These are phyloP conservation scores for Pythium utonaiense DNA, from an alignment of 352 stramenopile genomes.

Conservation along the genomic window DNA sequence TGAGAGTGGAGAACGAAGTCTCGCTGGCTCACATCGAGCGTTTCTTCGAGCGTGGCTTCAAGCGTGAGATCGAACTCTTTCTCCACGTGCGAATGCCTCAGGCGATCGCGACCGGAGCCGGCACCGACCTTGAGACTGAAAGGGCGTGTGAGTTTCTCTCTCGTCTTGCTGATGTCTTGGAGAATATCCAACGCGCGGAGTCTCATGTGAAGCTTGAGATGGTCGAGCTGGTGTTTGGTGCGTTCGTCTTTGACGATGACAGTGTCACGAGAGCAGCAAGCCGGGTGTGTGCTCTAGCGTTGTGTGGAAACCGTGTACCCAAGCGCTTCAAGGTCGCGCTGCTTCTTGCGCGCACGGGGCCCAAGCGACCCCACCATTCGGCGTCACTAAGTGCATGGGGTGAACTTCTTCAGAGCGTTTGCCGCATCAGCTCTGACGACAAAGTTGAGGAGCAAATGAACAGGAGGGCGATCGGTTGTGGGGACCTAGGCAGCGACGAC, in stretches of 20 bases:
- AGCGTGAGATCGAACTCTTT: background rate
- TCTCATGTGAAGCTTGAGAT: background rate
- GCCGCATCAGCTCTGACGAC: background rate
- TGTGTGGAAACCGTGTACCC: background rate
- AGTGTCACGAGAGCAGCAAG: background rate
- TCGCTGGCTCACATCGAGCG: background rate
- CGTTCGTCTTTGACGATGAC: background rate
- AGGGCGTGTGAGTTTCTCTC: background rate
- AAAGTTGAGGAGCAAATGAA: background rate
- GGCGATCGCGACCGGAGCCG: background rate
- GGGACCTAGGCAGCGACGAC: background rate
- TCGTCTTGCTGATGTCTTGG: background rate
- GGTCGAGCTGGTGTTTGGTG: background rate
- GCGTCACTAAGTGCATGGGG: constrained; percentile 1
- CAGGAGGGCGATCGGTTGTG: background rate
- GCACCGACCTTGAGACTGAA: background rate
- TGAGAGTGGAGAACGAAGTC: background rate
- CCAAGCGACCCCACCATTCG: background rate
- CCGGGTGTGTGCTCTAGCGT: background rate
- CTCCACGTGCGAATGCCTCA: background rate
- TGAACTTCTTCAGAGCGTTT: background rate
- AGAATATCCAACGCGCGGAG: background rate
- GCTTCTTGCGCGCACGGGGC: background rate
- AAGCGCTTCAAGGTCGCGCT: background rate
- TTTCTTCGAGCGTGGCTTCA: background rate